A percentile compares a stretch with the other conserved stretches of the same genome.
Evolutionary conservation across 176 grass and related monocot species (phyloP).

Genomic region (Bolboschoenus planiculmis): DNA sequence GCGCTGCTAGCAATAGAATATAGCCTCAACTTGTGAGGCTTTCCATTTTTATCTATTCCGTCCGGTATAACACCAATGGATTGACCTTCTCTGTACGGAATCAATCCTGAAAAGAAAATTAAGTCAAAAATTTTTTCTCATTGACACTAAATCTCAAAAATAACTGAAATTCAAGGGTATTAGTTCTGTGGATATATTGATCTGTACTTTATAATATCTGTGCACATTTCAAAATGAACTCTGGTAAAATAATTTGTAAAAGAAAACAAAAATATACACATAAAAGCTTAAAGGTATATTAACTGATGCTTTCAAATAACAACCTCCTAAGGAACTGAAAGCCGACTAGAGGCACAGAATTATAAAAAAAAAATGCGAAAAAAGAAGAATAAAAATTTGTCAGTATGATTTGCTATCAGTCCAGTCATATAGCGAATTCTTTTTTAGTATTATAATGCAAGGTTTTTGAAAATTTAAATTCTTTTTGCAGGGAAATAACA

Average conservation of each 20-base stretch:
- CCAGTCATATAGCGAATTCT: neutral
- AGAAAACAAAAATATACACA: neutral
- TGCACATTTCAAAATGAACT: neutral
- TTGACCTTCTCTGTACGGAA: conserved; percentile 93
- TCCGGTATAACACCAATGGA: conserved; percentile 78
- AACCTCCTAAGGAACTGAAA: neutral
- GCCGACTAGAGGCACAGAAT: neutral
- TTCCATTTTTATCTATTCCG: conserved; percentile 79
- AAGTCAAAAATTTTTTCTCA: neutral
- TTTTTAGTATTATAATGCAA: neutral
- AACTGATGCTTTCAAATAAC: neutral
- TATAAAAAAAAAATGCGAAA: no score
- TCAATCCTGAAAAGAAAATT: conserved; percentile 27
- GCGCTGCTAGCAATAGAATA: conserved; percentile 98
- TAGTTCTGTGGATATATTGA: no score
- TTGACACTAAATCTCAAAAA: neutral
- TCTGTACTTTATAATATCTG: neutral
- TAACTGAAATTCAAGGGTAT: neutral
- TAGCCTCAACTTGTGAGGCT: conserved; percentile 88
- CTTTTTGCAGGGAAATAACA: neutral
- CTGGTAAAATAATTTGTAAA: neutral
- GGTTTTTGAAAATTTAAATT: neutral
- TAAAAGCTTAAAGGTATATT: neutral
- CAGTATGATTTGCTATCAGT: neutral
- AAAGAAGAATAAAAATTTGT: no score